Evolutionary conservation across 805 yeast species (phyloP), one percentile per base, ranked within the genome.

Genomic region (Suhomyces sp.): DNA sequence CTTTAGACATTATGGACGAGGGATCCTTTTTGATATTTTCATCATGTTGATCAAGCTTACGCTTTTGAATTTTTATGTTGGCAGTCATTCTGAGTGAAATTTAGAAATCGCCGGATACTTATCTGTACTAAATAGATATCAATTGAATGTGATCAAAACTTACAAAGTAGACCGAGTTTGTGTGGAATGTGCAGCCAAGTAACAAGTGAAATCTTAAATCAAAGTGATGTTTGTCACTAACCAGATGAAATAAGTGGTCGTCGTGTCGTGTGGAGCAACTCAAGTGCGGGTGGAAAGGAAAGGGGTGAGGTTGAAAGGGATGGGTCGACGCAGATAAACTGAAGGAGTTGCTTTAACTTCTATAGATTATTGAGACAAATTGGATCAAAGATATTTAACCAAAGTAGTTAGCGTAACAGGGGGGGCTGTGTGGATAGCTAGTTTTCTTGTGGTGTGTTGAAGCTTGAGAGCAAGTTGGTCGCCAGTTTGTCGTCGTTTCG

Each of bases 11-110:
- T 46, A 55, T 64, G 15, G 48, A 45, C 17, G 44, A 17, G 12
- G 54, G 52, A 55, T 70, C 35, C 6, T 39, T 71, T 47, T 76
- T 70, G 53, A 72, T 68, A 55, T 72, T 76, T 52, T 69, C 77
- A 5, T 33, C 9, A 51, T 68, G 61, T 52, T 70, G 74, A 57
- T 61, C 62, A 46, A 58, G 49, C 55, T 70, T 72, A 53, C 76
- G 64, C 57, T 72, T 70, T 19, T 31, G 40, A 25, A 43, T 12
- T 31, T 35, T 54, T 48, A 68, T 60, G 48, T 65, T 64, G 44
- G 73, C 73, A 22, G 73, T 74, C 75, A 71, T 71, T 47, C 9
- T 29, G 27, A 13, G 19, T 37, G 15, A 37, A 41, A 13, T 12
- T 22, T 13, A 7, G 27, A 20, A 22, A 22, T 17, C 20, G 21